phyloP scores from a whole-genome alignment of 192 early-diverging fungal species.

The Rhizophagus prolifer region DNA sequence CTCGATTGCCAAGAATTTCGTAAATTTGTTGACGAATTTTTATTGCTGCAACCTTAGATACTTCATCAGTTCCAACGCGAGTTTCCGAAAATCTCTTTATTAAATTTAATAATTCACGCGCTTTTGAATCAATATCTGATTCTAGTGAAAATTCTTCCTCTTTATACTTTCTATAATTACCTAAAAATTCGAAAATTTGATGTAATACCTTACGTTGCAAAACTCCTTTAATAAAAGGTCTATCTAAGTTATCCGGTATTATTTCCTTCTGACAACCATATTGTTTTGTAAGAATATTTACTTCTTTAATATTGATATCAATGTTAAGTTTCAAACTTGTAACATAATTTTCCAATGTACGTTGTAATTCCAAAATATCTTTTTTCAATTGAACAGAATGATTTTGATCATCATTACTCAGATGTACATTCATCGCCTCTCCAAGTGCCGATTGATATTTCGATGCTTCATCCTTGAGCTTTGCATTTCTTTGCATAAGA shows the following conservation, averaged over 20 bases:
- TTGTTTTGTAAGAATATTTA: not conserved
- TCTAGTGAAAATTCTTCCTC: not conserved
- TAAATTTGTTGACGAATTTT: conserved; percentile 24
- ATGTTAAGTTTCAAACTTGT: not conserved
- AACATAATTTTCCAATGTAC: not conserved
- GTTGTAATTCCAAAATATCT: not conserved
- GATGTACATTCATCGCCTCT: not conserved
- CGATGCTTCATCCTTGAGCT: not conserved
- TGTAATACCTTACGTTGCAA: not conserved
- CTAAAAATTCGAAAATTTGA: not conserved
- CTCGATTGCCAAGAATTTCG: conserved; percentile 1
- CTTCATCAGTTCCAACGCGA: not conserved
- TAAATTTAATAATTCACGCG: not conserved
- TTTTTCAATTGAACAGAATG: not conserved
- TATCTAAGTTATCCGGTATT: not conserved
- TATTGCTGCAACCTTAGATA: not conserved
- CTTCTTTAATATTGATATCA: not conserved
- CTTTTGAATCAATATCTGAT: not conserved
- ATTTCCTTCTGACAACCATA: not conserved
- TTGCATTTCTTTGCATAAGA: conserved; percentile 1
- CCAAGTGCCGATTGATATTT: conserved; percentile 8
- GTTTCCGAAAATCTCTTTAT: not conserved
- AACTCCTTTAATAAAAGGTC: not conserved
- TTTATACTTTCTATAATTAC: not conserved
- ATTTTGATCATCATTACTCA: conserved; percentile 12